Evolutionary conservation across 2,329 filamentous ascomycete genomes (phyloP).

Genomic region (Nigrospora sphaerica): DNA sequence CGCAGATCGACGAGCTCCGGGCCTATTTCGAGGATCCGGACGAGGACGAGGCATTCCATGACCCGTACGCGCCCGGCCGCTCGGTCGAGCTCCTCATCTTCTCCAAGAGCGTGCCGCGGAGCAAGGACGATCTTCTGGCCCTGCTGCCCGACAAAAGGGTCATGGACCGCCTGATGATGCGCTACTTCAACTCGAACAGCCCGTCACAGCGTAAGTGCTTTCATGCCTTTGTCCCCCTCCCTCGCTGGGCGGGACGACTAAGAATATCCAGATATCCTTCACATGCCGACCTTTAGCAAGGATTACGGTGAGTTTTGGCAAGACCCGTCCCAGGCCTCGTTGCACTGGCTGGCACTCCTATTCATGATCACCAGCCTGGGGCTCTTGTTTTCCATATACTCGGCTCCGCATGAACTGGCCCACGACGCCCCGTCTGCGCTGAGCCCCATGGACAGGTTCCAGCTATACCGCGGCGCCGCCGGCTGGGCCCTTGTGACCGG

Average conservation of each 20-base stretch:
- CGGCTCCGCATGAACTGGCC: slow-evolving; percentile 35
- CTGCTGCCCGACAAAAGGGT: slow-evolving; percentile 37
- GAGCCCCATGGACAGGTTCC: slow-evolving; percentile 34
- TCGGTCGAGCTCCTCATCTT: slow-evolving; percentile 35
- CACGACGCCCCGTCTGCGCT: slow-evolving; percentile 28
- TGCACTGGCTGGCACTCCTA: slow-evolving; percentile 44
- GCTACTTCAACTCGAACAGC: slow-evolving; percentile 46
- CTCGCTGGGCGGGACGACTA: neutral
- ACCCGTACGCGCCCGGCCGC: slow-evolving; percentile 24
- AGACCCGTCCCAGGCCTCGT: slow-evolving; percentile 27
- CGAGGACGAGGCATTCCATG: slow-evolving; percentile 17
- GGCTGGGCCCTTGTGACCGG: slow-evolving; percentile 43
- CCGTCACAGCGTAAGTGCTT: slow-evolving; percentile 39
- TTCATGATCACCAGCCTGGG: slow-evolving; percentile 39
- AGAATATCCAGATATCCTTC: slow-evolving; percentile 38
- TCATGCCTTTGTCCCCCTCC: neutral
- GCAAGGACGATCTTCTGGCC: slow-evolving; percentile 38
- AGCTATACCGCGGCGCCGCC: slow-evolving; percentile 39
- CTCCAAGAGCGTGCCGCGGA: slow-evolving; percentile 28
- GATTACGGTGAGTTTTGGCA: slow-evolving; percentile 45
- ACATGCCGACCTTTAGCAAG: slow-evolving; percentile 43
- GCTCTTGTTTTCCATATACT: slow-evolving; percentile 36
- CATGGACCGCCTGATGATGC: slow-evolving; percentile 42
- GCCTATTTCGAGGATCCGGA: slow-evolving; percentile 46
- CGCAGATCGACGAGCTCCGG: slow-evolving; percentile 52